Evolutionary conservation across 768 basidiomycete genomes (phyloP).

Genomic region (Hysterangium stoloniferum): DNA sequence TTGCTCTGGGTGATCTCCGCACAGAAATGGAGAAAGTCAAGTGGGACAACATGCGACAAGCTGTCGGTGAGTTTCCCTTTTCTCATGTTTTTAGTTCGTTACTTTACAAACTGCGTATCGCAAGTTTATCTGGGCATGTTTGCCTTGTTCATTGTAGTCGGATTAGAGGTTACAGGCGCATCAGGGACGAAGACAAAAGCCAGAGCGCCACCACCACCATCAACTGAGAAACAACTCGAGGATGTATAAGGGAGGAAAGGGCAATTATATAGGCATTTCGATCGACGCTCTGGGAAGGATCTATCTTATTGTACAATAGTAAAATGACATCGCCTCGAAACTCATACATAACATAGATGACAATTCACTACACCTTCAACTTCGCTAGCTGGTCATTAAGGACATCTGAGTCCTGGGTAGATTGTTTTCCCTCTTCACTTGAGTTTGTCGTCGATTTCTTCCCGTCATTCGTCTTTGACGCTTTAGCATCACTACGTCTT

Average conservation of each 20-base stretch:
- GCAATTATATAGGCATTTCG: no score
- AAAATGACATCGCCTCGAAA: no score
- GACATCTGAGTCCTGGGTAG: background rate
- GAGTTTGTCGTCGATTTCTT: background rate
- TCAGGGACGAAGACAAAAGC: no score
- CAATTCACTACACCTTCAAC: background rate
- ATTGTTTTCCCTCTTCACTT: background rate
- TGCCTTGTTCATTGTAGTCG: conserved; percentile 9
- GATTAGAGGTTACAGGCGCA: conserved; percentile 8
- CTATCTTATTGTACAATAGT: no score
- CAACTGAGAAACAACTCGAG: background rate
- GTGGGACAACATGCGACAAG: conserved; percentile 84
- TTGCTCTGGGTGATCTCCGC: conserved; percentile 68
- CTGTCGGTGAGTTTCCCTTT: conserved; percentile 53
- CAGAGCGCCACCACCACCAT: no score
- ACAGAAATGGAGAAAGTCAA: conserved; percentile 78
- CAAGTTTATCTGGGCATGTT: conserved; percentile 8
- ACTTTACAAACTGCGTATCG: background rate
- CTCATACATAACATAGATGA: no score
- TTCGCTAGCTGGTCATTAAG: background rate
- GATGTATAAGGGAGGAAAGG: background rate
- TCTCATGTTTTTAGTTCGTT: background rate
- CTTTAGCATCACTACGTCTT: conserved; percentile 11
- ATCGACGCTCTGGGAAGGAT: no score
- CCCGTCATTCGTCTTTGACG: conserved; percentile 13